Base-by-base conservation (phyloP, 257 asterid genomes). In the Forsythia suspensa region DNA sequence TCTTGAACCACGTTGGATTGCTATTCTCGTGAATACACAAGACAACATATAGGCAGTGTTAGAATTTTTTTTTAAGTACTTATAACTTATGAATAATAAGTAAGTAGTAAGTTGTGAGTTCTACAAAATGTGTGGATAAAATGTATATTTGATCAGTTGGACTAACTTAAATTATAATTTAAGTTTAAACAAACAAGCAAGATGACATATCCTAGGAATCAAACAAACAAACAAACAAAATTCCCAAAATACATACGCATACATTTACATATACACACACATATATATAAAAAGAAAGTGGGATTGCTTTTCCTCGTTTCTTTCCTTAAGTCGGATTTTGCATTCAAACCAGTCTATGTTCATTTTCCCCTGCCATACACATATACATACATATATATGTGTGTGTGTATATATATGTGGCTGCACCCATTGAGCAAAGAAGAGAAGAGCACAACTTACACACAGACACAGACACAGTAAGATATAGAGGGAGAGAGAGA, bases 301-400 rank as follows among this genome's bases (percentile, higher is more conserved):
- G 85, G 74, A 29, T 66, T 68, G 66, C 85, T 75, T 43, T 74
- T n/a, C 21, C 67, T 51, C 8, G 38, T 68, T 67, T 74, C 20
- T 43, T 73, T 16, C n/a, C 66, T 13, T 16, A 77, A 20, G 18
- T 12, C 6, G 83, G 24, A 74, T 77, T 36, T 34, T 66, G 44
- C 83, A 40, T 68, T 75, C 34, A 84, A 78, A 71, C 24, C 18
- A 24, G 83, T 82, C 86, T 46, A 78, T n/a, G 51, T 82, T 77
- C 88, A 82, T 71, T 57, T 69, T 75, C 46, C 2, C 55, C 41
- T 48, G 4, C 38, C 71, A 16, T 51, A 66, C 70, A 72, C 67
- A 73, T 55, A 70, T 38, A 36, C 34, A 20, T 41, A 7, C 9
- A 29, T 63, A 18, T 55, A 4, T 24, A 63, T 63, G 16, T 24